Conservation (phyloP, 2,329 filamentous ascomycete species). For the Berkeleyomyces rouxiae region DNA sequence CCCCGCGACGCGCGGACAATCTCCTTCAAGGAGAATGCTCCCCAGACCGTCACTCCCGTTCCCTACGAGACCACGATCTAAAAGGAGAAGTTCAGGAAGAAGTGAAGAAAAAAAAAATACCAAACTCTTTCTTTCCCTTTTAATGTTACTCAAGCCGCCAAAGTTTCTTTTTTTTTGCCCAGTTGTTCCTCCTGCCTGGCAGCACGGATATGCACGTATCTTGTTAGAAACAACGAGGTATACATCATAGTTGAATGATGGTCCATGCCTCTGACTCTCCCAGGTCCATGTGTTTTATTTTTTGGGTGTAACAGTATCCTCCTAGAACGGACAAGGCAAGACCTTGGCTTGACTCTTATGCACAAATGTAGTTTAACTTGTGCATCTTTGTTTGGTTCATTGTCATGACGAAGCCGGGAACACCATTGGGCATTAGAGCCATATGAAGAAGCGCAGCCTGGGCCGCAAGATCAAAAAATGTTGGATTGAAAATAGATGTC, state of each 20-base stretch:
- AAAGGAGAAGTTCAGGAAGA: constrained; percentile 21
- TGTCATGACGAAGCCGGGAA: not conserved
- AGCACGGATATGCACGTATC: no score
- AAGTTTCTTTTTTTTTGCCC: not conserved
- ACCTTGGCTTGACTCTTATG: not conserved
- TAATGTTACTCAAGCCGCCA: constrained; percentile 8
- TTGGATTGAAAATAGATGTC: no score
- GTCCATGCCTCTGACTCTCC: not conserved
- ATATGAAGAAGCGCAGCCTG: no score
- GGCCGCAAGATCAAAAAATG: no score
- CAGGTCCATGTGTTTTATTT: not conserved
- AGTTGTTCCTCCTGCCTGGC: not conserved
- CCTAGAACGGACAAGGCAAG: not conserved
- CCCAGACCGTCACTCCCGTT: constrained; percentile 81
- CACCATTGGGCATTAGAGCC: no score
- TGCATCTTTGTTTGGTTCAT: not conserved
- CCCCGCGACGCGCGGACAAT: constrained; percentile 72
- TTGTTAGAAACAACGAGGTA: not conserved
- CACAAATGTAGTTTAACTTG: not conserved
- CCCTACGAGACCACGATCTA: constrained; percentile 99
- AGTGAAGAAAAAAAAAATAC: constrained; percentile 14
- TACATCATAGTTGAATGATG: not conserved
- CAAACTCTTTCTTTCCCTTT: constrained; percentile 14
- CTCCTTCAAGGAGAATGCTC: constrained; percentile 63
- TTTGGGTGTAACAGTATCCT: not conserved